Evolutionary conservation across 2,329 filamentous ascomycete genomes (phyloP).

Genomic region (Didymosphaeria variabile): DNA sequence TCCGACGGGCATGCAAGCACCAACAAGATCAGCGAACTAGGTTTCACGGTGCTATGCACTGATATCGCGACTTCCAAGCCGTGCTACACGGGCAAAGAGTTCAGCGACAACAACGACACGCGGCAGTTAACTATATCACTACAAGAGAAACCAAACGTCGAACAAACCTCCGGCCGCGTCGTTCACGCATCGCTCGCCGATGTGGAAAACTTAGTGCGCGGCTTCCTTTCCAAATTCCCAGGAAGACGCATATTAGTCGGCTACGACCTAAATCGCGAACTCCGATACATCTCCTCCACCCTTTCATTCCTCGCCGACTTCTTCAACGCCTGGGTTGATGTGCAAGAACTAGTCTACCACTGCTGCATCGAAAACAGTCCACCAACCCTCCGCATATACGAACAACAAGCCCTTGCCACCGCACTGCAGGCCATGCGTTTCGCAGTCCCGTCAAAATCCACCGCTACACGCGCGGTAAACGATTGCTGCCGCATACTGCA

Average conservation of each 20-base stretch:
- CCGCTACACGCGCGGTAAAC: not conserved
- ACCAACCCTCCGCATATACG: not conserved
- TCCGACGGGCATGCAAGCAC: not conserved
- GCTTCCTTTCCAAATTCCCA: not conserved
- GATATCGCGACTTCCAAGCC: constrained; percentile 6
- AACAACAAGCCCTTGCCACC: not conserved
- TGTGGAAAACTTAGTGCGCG: not conserved
- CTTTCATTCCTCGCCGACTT: not conserved
- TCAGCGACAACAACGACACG: constrained; percentile 3
- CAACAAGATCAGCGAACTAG: constrained; percentile 3
- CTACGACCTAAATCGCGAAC: not conserved
- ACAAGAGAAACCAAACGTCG: not conserved
- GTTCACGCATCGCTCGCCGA: not conserved
- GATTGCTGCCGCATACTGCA: constrained; percentile 5
- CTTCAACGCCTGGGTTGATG: constrained; percentile 6
- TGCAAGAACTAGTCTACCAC: constrained; percentile 5
- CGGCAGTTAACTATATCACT: not conserved
- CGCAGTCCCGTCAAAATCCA: too few species aligned
- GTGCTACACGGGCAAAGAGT: not conserved
- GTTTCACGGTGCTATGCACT: constrained; percentile 4
- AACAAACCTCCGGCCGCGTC: not conserved
- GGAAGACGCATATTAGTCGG: constrained; percentile 3
- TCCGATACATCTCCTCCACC: constrained; percentile 1
- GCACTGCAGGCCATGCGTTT: constrained; percentile 5
- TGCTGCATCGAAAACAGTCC: constrained; percentile 2